These are phyloP conservation scores for Fusarium sp. DNA, from an alignment of 2,329 filamentous ascomycete genomes.

Conservation along the genomic window DNA sequence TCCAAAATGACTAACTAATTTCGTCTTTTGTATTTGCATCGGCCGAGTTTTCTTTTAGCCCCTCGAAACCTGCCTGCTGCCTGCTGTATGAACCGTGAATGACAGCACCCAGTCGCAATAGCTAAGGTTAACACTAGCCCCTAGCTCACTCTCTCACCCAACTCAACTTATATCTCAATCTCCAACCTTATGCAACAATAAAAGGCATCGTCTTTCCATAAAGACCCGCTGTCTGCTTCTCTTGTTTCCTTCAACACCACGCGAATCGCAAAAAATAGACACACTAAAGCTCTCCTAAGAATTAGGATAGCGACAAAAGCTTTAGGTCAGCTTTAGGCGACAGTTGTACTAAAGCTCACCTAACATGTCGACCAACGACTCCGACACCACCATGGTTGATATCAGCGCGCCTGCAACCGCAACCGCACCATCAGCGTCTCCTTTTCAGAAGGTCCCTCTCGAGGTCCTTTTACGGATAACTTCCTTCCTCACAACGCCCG, in stretches of 20 bases:
- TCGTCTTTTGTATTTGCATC: no score
- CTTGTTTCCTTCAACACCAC: background rate
- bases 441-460: conserved; percentile 60
- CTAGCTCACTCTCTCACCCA: no score
- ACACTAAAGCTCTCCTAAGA: no score
- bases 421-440: conserved; percentile 14
- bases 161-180: background rate
- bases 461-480: conserved; percentile 71
- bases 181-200: background rate
- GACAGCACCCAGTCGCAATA: background rate
- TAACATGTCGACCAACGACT: conserved; percentile 30
- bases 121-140: no score
- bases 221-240: background rate
- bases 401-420: background rate
- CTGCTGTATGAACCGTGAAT: conserved; percentile 19
- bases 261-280: no score
- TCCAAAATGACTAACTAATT: no score
- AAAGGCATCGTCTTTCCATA: background rate
- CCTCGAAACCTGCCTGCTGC: conserved; percentile 10
- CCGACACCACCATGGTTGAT: conserved; percentile 32
- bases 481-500: conserved; percentile 63
- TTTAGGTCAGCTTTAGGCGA: no score
- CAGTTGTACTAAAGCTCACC: background rate
- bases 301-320: no score
- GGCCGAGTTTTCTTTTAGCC: no score